These are phyloP conservation scores for Lodderomyces orthopsilosis DNA, from an alignment of 1,139 yeast species.

Conservation along the genomic window DNA sequence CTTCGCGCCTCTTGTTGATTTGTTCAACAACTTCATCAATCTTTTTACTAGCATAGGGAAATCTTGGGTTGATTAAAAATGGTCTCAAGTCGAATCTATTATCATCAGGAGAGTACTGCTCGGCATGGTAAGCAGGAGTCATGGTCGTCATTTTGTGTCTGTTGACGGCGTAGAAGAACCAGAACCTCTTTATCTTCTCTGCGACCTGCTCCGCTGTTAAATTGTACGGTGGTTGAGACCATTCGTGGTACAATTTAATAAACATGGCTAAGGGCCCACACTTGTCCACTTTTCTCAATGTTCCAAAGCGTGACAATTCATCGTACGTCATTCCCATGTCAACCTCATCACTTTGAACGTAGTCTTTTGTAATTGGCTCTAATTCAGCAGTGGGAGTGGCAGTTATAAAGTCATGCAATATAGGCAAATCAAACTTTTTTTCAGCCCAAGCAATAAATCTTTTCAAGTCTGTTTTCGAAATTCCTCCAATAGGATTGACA, in stretches of 20 bases:
- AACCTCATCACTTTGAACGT: conserved; percentile 92
- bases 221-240: conserved; percentile 71
- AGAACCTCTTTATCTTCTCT: conserved; percentile 86
- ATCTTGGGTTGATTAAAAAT: conserved; percentile 85
- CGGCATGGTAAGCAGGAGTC: conserved; percentile 97
- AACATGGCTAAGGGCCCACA: conserved; percentile 97
- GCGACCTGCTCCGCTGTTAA: conserved; percentile 83
- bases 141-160: conserved; percentile 96
- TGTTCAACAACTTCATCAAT: conserved; percentile 71
- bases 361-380: conserved; percentile 88
- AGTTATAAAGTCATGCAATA: conserved; percentile 69
- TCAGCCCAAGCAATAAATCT: conserved; percentile 80
- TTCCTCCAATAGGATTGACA: conserved; percentile 95
- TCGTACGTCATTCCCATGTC: conserved; percentile 99
- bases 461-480: conserved; percentile 89
- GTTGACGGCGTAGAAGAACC: conserved; percentile 89
- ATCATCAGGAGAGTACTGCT: conserved; percentile 96
- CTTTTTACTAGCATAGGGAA: conserved; percentile 85
- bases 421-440: conserved; percentile 66
- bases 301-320: conserved; percentile 89
- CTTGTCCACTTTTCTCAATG: conserved; percentile 83
- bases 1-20: conserved; percentile 40
- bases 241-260: conserved; percentile 80
- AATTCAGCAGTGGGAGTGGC: conserved; percentile 98
- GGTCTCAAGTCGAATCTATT: conserved; percentile 95